Base-by-base conservation (phyloP, 805 yeast genomes). In the Jamesozyma gamospora region DNA sequence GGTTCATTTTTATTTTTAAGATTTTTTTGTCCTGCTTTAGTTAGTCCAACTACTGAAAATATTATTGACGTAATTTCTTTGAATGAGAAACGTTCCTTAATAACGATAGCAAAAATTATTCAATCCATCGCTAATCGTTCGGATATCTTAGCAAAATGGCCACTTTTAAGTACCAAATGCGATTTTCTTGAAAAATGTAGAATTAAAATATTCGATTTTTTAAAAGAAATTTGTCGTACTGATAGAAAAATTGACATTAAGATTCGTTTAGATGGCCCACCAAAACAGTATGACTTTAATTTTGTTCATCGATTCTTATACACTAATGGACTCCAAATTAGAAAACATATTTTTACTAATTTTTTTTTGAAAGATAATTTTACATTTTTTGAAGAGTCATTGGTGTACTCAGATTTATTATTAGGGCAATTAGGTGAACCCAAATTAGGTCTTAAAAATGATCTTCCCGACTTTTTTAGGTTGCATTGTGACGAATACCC, bases 51-150 rank as follows among this genome's bases (percentile, higher is more conserved):
- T 41, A 43, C 66, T 14, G 69, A 69, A 43, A 57, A 54, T 34
- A 56, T 67, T 30, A 56, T 64, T 17, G 64, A 59, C 15, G 49
- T 70, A 54, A 51, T 73, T 3, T 63, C 64, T 39, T 51, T 62
- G 7, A 56, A 55, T 13, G 67, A 68, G 4, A 68, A 86, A 45
- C 70, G 95, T 46, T 74, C 85, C 0, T 70, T 84, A 37, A 76
- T 88, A 44, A 77, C 83, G 40, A 58, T 88, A 27, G 95, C 95
- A 2, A 84, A 86, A 51, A 79, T 82, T 15, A 63, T 90, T 16
- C 97, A 90, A 61, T 75, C 81, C 48, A 74, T 88, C 64, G 95
- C 94, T 1, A 90, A 88, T 56, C 88, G 86, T 24, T 71, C 94
- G 0, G 67, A 83, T 4, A 67, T 70, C 5, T 60, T 79, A 17